Percentiles rank a stretch among this genome's conserved stretches.
Evolutionary conservation across 345 rosid species (phyloP).

Genomic region (Camelina neglecta): DNA sequence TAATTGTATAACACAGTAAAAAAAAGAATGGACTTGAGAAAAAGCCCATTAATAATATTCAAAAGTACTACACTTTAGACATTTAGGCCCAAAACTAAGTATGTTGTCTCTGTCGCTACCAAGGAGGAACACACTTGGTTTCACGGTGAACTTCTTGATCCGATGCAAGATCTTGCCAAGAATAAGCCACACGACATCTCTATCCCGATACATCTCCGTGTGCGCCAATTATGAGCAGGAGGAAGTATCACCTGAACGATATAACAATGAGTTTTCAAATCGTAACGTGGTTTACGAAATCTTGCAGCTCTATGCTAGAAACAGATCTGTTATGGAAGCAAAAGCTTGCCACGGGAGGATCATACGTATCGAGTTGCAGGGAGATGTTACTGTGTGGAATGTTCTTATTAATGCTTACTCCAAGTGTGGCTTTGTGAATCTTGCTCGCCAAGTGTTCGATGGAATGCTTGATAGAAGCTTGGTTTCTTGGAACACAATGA

Average conservation of each 20-base stretch:
- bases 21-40: neutral
- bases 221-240: neutral
- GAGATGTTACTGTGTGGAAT: constrained; percentile 56
- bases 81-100: constrained; percentile 27
- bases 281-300: constrained; percentile 28
- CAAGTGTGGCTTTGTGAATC: constrained; percentile 51
- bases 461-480: constrained; percentile 63
- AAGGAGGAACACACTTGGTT: constrained; percentile 15
- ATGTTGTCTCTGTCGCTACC: constrained; percentile 32
- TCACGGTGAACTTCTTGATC: constrained; percentile 15
- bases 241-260: neutral
- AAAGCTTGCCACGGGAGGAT: constrained; percentile 61
- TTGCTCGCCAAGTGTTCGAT: constrained; percentile 74
- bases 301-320: constrained; percentile 56
- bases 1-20: neutral
- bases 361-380: constrained; percentile 45
- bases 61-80: neutral
- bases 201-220: constrained; percentile 4
- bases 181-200: neutral
- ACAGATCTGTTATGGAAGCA: constrained; percentile 44
- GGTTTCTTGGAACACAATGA: constrained; percentile 84
- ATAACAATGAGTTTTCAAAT: neutral
- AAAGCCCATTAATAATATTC: constrained; percentile 20
- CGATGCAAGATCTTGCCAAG: constrained; percentile 30
- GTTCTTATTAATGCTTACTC: constrained; percentile 59